phyloP scores from a whole-genome alignment of 495 filamentous ascomycete species.

The Penicillium lividum region DNA sequence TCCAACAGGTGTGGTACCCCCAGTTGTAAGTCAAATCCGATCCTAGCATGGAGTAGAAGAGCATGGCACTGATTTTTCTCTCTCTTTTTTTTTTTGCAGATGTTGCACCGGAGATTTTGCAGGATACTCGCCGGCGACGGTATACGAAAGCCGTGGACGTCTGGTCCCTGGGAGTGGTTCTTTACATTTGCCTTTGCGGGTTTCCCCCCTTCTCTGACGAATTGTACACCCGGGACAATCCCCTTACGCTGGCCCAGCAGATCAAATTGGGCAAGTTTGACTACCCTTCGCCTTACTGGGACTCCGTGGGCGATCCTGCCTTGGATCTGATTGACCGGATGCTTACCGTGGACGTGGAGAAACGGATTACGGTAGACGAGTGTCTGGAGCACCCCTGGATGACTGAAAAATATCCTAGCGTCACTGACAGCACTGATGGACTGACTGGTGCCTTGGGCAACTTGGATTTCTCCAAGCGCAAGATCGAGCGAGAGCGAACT shows the following conservation, averaged over 20 bases:
- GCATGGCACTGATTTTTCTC: background rate
- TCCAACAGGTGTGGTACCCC: constrained; percentile 79
- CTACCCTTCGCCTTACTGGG: constrained; percentile 98
- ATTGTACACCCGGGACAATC: constrained; percentile 72
- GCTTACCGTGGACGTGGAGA: constrained; percentile 82
- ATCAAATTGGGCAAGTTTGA: constrained; percentile 88
- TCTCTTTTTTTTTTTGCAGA: constrained; percentile 47
- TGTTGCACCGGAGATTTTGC: constrained; percentile 93
- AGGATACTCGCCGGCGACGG: constrained; percentile 71
- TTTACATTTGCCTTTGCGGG: constrained; percentile 98
- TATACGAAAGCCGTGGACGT: constrained; percentile 96
- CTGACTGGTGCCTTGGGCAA: constrained; percentile 78
- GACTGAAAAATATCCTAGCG: constrained; percentile 46
- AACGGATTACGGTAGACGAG: constrained; percentile 83
- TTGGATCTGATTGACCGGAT: constrained; percentile 94
- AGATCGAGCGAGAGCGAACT: constrained; percentile 77
- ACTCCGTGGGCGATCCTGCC: constrained; percentile 84
- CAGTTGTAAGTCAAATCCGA: constrained; percentile 59
- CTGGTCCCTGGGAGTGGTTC: constrained; percentile 97
- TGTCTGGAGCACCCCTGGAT: constrained; percentile 94
- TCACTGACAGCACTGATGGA: constrained; percentile 89
- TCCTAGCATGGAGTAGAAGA: background rate
- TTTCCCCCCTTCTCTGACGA: constrained; percentile 98
- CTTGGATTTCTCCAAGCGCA: constrained; percentile 83
- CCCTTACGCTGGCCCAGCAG: constrained; percentile 84